Conservation (phyloP, 2,329 filamentous ascomycete species). For the Aspergillus sp. region DNA sequence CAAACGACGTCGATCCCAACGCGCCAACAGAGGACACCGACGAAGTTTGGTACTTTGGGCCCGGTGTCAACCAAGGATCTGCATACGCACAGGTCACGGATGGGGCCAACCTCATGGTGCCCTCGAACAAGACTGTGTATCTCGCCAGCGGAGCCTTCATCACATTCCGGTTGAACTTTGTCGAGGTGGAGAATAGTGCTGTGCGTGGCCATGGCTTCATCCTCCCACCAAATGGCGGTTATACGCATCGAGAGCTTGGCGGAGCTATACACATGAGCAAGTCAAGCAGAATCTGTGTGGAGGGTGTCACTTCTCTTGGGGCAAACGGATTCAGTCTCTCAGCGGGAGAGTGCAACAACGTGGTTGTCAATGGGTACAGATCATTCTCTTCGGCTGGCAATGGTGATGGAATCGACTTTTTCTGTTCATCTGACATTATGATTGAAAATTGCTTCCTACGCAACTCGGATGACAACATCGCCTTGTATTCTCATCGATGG, state of each 20-base stretch:
- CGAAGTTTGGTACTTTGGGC: background rate
- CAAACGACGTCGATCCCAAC: background rate
- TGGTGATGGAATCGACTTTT: constrained; percentile 18
- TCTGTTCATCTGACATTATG: constrained; percentile 12
- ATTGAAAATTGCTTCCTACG: constrained; percentile 36
- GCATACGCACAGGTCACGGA: background rate
- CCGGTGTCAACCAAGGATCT: background rate
- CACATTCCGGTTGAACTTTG: background rate
- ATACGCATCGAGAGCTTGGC: constrained; percentile 2
- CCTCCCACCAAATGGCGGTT: background rate
- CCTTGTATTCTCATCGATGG: constrained; percentile 11
- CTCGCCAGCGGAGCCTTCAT: background rate
- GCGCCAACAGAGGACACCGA: background rate
- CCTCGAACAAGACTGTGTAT: background rate
- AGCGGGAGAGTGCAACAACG: background rate
- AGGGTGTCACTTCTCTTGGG: background rate
- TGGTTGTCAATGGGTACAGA: background rate
- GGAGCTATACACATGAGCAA: constrained; percentile 2
- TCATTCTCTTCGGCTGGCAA: constrained; percentile 28
- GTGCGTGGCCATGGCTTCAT: constrained; percentile 2
- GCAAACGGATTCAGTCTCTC: constrained; percentile 1
- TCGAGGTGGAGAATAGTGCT: constrained; percentile 1
- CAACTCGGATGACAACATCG: constrained; percentile 39
- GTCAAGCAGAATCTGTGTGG: background rate
- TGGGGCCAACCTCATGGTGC: background rate